Conservation (phyloP, 1,284 basidiomycete species). For the Chiua sp. region DNA sequence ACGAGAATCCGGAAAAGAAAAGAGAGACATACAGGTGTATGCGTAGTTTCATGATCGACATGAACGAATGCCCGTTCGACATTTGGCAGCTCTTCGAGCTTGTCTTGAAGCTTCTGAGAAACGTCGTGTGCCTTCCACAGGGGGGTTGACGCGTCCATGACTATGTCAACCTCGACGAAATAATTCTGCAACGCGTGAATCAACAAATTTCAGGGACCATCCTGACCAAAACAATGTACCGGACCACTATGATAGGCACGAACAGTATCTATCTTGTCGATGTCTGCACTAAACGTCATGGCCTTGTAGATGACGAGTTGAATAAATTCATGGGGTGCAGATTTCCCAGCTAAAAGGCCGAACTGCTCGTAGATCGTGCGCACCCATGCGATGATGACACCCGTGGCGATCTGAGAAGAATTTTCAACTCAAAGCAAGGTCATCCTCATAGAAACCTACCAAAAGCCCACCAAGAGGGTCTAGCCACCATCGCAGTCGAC, state of each 20-base stretch:
- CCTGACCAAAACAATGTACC: slow-evolving; percentile 40
- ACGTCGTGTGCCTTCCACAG: slow-evolving; percentile 94
- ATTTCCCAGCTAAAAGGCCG: slow-evolving; percentile 87
- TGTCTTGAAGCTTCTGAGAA: slow-evolving; percentile 92
- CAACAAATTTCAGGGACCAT: neutral
- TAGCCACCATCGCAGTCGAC: slow-evolving; percentile 86
- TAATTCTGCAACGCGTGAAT: slow-evolving; percentile 61
- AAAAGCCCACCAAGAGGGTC: slow-evolving; percentile 85
- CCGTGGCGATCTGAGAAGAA: slow-evolving; percentile 68
- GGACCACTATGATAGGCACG: slow-evolving; percentile 87
- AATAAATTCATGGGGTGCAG: slow-evolving; percentile 90
- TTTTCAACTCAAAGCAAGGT: slow-evolving; percentile 9
- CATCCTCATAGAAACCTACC: slow-evolving; percentile 46
- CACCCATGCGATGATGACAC: slow-evolving; percentile 84
- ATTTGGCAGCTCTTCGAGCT: slow-evolving; percentile 90
- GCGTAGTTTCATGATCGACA: slow-evolving; percentile 91
- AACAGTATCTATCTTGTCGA: slow-evolving; percentile 88
- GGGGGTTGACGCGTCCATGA: slow-evolving; percentile 90
- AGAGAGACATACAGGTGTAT: slow-evolving; percentile 66
- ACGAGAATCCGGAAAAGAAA: neutral
- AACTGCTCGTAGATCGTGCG: slow-evolving; percentile 84
- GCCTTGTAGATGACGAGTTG: slow-evolving; percentile 94
- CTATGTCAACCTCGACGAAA: slow-evolving; percentile 95
- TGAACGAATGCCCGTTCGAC: slow-evolving; percentile 95
- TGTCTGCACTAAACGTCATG: slow-evolving; percentile 86